These are phyloP conservation scores for Boletus huronensis DNA, from an alignment of 768 basidiomycete genomes.

Conservation along the genomic window DNA sequence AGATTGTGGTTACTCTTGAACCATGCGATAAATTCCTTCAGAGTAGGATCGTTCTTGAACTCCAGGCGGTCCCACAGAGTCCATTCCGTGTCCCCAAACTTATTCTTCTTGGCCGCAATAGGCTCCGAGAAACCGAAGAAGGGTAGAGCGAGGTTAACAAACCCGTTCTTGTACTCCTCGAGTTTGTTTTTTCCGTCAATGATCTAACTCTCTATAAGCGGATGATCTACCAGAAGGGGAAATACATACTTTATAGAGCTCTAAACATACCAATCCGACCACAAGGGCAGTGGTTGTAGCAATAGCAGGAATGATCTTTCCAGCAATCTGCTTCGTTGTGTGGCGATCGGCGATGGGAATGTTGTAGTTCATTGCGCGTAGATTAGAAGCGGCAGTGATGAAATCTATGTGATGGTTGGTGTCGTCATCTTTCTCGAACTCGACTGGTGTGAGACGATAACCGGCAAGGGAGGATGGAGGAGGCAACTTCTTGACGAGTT, in stretches of 20 bases:
- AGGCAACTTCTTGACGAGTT: conserved; percentile 69
- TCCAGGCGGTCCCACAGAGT: conserved; percentile 98
- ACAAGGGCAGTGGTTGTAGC: conserved; percentile 97
- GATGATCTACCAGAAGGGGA: not conserved
- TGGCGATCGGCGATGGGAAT: conserved; percentile 86
- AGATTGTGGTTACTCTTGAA: conserved; percentile 84
- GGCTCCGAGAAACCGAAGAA: conserved; percentile 99
- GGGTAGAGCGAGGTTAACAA: conserved; percentile 94
- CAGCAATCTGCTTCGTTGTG: conserved; percentile 95
- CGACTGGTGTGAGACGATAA: conserved; percentile 92
- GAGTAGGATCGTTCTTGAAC: conserved; percentile 84
- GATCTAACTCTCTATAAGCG: conserved; percentile 48
- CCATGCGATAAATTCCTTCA: conserved; percentile 79
- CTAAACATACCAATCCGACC: conserved; percentile 92
- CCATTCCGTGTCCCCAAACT: conserved; percentile 89
- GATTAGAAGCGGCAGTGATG: conserved; percentile 95
- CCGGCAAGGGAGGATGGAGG: conserved; percentile 89
- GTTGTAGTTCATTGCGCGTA: conserved; percentile 92
- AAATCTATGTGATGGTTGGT: conserved; percentile 98
- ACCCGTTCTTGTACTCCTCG: conserved; percentile 97
- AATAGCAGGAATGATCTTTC: conserved; percentile 99
- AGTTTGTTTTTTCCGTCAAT: conserved; percentile 93
- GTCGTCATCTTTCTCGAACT: conserved; percentile 99
- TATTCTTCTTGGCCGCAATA: conserved; percentile 82
- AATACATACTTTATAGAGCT: conserved; percentile 83